Conservation (phyloP, 805 yeast genomes). For the Yarrowia sp. region DNA sequence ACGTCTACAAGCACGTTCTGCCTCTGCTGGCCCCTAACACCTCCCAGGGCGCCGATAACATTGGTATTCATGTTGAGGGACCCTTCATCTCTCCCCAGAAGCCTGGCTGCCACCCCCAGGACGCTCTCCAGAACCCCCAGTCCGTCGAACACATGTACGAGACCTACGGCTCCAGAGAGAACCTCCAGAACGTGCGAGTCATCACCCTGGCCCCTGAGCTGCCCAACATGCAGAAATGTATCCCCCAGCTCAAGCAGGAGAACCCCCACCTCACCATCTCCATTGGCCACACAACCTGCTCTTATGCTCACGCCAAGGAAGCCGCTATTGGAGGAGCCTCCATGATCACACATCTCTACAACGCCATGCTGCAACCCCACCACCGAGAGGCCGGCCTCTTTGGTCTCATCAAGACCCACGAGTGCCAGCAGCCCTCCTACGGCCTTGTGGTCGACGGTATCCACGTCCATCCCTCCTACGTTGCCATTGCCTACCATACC, state of each 20-base stretch:
- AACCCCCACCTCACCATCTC: constrained; percentile 52
- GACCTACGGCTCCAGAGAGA: constrained; percentile 55
- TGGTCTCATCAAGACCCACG: constrained; percentile 51
- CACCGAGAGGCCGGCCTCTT: constrained; percentile 65
- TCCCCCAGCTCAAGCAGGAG: constrained; percentile 51
- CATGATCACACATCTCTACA: constrained; percentile 68
- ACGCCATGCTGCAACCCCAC: constrained; percentile 68
- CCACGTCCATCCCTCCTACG: constrained; percentile 64
- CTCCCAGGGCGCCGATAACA: constrained; percentile 45
- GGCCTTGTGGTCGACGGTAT: constrained; percentile 66
- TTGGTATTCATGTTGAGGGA: constrained; percentile 69
- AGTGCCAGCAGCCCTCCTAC: constrained; percentile 53
- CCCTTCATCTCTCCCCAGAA: constrained; percentile 60
- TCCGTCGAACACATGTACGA: constrained; percentile 47
- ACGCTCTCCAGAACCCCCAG: constrained; percentile 54
- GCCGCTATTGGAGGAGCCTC: constrained; percentile 61
- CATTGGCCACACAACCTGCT: constrained; percentile 58
- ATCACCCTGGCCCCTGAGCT: constrained; percentile 63
- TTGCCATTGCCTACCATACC: constrained; percentile 58
- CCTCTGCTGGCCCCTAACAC: constrained; percentile 54
- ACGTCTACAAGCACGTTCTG: constrained; percentile 58
- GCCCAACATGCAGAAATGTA: constrained; percentile 56
- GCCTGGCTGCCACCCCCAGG: constrained; percentile 61
- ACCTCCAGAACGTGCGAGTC: constrained; percentile 50
- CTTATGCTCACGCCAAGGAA: constrained; percentile 49